Conservation (phyloP, 106 monocot genomes). For the Dendrobium chrysotoxum region DNA sequence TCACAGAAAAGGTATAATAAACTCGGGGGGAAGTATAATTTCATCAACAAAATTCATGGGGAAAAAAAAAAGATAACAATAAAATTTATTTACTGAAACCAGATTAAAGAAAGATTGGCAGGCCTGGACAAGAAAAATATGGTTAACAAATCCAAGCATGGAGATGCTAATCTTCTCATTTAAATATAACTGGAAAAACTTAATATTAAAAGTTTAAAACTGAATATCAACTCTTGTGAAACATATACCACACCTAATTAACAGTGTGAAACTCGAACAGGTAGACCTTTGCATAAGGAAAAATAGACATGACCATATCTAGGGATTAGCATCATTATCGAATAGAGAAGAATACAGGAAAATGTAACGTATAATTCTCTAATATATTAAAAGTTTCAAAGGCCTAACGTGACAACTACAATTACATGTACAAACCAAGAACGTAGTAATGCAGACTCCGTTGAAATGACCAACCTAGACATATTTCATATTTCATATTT, state of each 20-base stretch:
- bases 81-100: not conserved
- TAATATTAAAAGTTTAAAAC: not conserved
- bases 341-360: not conserved
- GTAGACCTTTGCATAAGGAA: not conserved
- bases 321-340: not conserved
- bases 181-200: not conserved
- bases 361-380: not conserved
- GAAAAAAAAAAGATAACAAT: too few species aligned
- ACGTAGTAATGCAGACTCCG: not conserved
- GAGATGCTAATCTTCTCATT: not conserved
- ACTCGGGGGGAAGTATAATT: not conserved
- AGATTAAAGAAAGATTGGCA: not conserved
- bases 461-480: not conserved
- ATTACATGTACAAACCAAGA: not conserved
- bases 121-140: not conserved
- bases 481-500: not conserved
- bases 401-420: not conserved
- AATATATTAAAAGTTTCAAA: not conserved
- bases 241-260: not conserved
- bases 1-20: not conserved
- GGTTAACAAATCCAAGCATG: not conserved
- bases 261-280: not conserved
- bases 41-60: not conserved
- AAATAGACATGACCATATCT: not conserved
- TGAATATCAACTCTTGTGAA: not conserved